Conservation (phyloP, 192 early-diverging fungal species). For the Backusella tarrabulga region DNA sequence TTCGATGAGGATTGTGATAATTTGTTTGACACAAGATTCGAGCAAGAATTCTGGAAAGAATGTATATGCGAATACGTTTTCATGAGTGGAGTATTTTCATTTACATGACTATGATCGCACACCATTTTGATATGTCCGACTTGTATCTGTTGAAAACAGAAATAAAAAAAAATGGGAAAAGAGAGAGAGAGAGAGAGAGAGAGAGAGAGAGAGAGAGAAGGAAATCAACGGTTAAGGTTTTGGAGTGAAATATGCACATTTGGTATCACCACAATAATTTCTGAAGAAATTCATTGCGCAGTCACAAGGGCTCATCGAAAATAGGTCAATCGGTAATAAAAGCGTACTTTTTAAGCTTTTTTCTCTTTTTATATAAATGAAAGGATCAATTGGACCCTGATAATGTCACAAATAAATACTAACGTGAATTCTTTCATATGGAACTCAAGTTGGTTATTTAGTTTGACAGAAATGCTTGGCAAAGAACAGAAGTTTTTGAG, state of each 20-base stretch:
- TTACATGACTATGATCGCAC: not conserved
- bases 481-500: not conserved
- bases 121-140: not conserved
- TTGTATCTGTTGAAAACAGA: not conserved
- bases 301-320: not conserved
- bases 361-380: not conserved
- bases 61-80: not conserved
- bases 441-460: not conserved
- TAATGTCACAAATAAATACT: not conserved
- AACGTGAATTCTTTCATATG: not conserved
- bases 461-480: not conserved
- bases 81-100: not conserved
- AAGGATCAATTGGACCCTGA: not conserved
- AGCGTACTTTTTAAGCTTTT: not conserved
- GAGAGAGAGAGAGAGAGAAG: not conserved
- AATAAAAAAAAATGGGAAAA: not conserved
- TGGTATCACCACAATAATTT: not conserved
- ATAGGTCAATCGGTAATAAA: not conserved
- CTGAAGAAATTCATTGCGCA: not conserved
- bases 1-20: not conserved
- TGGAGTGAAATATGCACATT: not conserved
- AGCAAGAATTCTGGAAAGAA: constrained; percentile 5
- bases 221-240: not conserved
- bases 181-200: not conserved
- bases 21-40: constrained; percentile 20